These are phyloP conservation scores for Torrubiellomyces zombiae DNA, from an alignment of 2,329 filamentous ascomycete species.

Conservation along the genomic window DNA sequence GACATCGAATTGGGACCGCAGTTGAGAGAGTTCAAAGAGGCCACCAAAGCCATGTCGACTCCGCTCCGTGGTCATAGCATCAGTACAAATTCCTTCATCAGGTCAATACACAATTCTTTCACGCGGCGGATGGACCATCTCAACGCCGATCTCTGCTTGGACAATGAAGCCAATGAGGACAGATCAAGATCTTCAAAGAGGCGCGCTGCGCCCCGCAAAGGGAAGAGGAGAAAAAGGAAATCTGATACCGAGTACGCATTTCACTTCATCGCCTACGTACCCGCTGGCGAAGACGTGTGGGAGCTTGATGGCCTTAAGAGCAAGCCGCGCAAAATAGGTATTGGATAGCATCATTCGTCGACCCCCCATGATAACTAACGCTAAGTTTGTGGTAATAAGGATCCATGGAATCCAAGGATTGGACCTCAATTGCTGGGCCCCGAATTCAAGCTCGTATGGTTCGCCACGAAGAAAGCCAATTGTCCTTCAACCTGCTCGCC, in stretches of 20 bases:
- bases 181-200: conserved; percentile 18
- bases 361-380: too few species aligned
- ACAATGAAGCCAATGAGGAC: conserved; percentile 32
- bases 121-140: conserved; percentile 63
- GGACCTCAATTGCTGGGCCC: conserved; percentile 48
- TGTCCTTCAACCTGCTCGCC: conserved; percentile 65
- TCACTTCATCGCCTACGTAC: conserved; percentile 84
- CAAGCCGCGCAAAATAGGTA: conserved; percentile 36
- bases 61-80: conserved; percentile 62
- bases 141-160: conserved; percentile 48
- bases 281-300: conserved; percentile 60
- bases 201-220: conserved; percentile 17
- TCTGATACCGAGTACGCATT: conserved; percentile 46
- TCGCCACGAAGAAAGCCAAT: conserved; percentile 44
- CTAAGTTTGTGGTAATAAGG: too few species aligned
- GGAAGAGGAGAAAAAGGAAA: conserved; percentile 21
- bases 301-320: conserved; percentile 73
- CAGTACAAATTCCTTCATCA: conserved; percentile 58
- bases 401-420: conserved; percentile 26
- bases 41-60: conserved; percentile 52
- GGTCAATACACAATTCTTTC: conserved; percentile 76
- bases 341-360: too few species aligned
- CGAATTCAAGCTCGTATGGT: conserved; percentile 53
- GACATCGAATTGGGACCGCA: conserved; percentile 51
- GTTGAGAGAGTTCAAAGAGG: conserved; percentile 54